Conservation (phyloP, 257 asterid species). For the Agastache rugosa region DNA sequence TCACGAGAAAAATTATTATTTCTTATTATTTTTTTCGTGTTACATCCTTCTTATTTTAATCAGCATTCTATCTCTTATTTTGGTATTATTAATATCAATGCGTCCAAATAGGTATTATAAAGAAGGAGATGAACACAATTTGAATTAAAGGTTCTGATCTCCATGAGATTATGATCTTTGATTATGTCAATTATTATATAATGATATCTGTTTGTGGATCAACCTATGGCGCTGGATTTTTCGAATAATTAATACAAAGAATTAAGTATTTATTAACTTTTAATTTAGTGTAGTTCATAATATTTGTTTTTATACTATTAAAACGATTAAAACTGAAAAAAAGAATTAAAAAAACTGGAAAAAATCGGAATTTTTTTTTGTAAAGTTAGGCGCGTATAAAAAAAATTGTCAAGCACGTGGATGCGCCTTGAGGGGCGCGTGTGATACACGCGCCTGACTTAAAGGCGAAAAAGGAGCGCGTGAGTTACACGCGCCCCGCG, state of each 20-base stretch:
- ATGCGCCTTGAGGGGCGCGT: too few species aligned
- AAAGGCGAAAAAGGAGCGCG: too few species aligned
- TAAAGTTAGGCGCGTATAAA: too few species aligned
- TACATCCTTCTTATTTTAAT: not conserved
- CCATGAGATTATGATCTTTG: not conserved
- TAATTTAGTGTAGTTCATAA: not conserved
- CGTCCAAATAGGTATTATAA: too few species aligned
- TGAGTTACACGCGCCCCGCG: too few species aligned
- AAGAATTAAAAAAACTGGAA: too few species aligned
- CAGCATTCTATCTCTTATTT: not conserved
- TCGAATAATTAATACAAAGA: not conserved
- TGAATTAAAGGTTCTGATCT: not conserved
- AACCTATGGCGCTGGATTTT: not conserved
- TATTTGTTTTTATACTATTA: not conserved
- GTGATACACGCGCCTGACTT: too few species aligned
- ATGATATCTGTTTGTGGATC: not conserved
- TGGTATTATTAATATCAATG: too few species aligned
- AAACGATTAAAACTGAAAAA: too few species aligned
- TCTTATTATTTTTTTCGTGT: not conserved
- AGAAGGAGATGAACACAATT: not conserved
- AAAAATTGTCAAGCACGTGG: too few species aligned
- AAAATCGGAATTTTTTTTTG: too few species aligned
- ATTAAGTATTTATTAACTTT: not conserved
- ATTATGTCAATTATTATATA: not conserved
- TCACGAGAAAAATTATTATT: conserved; percentile 22